Percentiles rank a stretch among this genome's conserved stretches.
Conservation (phyloP, 257 asterid species). For the Asclepias syriaca region DNA sequence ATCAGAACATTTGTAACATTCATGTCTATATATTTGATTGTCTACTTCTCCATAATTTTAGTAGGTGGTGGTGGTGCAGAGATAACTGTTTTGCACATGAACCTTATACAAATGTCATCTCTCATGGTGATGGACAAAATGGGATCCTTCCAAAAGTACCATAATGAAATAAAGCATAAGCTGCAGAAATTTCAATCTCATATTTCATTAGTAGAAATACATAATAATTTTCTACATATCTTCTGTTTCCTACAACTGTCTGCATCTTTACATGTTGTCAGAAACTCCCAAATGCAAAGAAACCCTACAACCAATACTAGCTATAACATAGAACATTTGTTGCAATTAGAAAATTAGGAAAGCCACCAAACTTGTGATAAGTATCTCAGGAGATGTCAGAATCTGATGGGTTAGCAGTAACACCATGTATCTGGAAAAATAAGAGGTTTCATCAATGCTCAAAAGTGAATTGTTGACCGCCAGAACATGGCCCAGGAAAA, state of each 20-base stretch:
- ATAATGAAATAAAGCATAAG: not conserved
- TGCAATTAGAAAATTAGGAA: conserved; percentile 18
- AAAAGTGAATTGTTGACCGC: not conserved
- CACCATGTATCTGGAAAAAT: conserved; percentile 40
- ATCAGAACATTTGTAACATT: too few species aligned
- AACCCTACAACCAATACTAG: conserved; percentile 3
- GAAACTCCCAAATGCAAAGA: conserved; percentile 14
- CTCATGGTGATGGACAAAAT: not conserved
- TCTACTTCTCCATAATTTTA: not conserved
- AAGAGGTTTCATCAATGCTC: not conserved
- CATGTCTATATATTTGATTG: not conserved
- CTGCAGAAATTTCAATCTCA: conserved; percentile 9
- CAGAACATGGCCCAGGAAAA: not conserved
- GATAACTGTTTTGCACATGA: not conserved
- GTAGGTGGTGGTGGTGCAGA: not conserved
- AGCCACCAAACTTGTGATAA: conserved; percentile 20
- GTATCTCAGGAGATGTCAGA: conserved; percentile 27
- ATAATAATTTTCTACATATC: conserved; percentile 12
- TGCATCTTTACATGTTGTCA: conserved; percentile 26
- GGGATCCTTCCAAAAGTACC: not conserved
- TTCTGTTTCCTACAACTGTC: conserved; percentile 20
- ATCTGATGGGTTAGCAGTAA: conserved; percentile 39
- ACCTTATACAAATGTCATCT: too few species aligned
- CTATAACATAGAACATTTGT: conserved; percentile 20
- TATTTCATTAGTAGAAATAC: conserved; percentile 1